Base-by-base conservation (phyloP, 2,329 filamentous ascomycete genomes). In the Xylaria sp. region DNA sequence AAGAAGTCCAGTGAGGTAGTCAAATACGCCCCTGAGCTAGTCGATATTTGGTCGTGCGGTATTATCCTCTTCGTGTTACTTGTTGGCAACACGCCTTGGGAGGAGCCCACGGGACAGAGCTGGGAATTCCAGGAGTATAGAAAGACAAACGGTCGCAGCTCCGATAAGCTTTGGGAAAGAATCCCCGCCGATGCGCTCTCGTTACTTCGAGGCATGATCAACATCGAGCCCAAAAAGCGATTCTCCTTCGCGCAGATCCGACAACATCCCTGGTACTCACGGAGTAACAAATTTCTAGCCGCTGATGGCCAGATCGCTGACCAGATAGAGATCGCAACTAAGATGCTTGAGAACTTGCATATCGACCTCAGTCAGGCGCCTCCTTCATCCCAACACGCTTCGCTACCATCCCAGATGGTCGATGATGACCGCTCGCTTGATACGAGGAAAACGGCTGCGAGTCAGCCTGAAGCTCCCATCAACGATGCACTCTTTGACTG, bases 51-150 rank as follows among this genome's bases (percentile, higher is more conserved):
- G 95, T 97, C 92, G 13, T 97, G 92, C 68, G 94, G 94, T 39
- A 92, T 99, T 56, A 95, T 99, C n/a, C 80, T 99, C 3, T 99
- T 99, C 70, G 94, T 97, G 42, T 79, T 99, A 3, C 79, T 99
- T 2, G 92, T 96, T 1, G 94, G 94, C 8, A 99, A 99, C 72
- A 99, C 94, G 1, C 94, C 94, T 0, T 99, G 94, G 94, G 94
- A 97, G 70, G 90, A 94, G 71, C 94, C 94, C 0, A 93, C 92
- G 2, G 78, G 83, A 42, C 82, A 85, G 59, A 97, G 91, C 72
- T 96, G 90, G 79, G 94, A 99, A 75, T 99, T 90, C 67, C 84
- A 89, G 68, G 92, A 97, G 74, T 99, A 96, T 72, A 79, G 90
- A 47, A 83, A 85, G 60, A 91, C 86, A 1, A 87, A 88, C 55